These are phyloP conservation scores for Amylocystis lapponica DNA, from an alignment of 768 basidiomycete genomes.

Conservation along the genomic window DNA sequence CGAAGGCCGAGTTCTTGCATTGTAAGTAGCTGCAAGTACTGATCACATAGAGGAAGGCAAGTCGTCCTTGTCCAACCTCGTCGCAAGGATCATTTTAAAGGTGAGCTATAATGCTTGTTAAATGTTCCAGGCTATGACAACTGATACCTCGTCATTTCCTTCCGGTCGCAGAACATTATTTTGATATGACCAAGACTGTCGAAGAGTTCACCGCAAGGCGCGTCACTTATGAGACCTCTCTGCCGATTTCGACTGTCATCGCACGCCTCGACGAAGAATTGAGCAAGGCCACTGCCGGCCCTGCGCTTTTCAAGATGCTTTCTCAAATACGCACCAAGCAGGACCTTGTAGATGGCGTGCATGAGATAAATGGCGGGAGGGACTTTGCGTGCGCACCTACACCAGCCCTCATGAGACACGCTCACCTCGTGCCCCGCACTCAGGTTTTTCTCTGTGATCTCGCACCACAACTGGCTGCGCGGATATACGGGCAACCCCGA, in stretches of 20 bases:
- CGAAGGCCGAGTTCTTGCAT: no score
- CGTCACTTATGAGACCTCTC: constrained; percentile 36
- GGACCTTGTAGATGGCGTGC: constrained; percentile 32
- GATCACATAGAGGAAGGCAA: no score
- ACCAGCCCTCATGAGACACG: no score
- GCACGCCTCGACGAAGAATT: constrained; percentile 38
- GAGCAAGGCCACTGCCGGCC: constrained; percentile 32
- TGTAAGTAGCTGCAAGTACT: no score
- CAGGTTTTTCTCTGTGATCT: constrained; percentile 9
- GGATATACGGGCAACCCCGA: neutral
- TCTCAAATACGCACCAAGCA: constrained; percentile 25
- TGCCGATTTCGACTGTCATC: constrained; percentile 36
- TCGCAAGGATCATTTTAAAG: no score
- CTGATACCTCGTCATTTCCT: no score
- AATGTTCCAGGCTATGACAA: no score
- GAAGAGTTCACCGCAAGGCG: constrained; percentile 31
- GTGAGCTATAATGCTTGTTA: no score
- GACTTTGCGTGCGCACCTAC: constrained; percentile 50
- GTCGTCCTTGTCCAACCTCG: no score
- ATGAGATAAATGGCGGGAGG: constrained; percentile 24
- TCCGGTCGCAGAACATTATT: no score
- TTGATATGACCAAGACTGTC: constrained; percentile 12
- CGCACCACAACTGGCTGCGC: constrained; percentile 10
- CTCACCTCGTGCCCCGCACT: no score
- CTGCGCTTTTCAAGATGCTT: constrained; percentile 18